Percentiles rank a stretch among this genome's conserved stretches.
phyloP scores from a whole-genome alignment of 352 stramenopile genomes.

The Thalassiosira hispida region DNA sequence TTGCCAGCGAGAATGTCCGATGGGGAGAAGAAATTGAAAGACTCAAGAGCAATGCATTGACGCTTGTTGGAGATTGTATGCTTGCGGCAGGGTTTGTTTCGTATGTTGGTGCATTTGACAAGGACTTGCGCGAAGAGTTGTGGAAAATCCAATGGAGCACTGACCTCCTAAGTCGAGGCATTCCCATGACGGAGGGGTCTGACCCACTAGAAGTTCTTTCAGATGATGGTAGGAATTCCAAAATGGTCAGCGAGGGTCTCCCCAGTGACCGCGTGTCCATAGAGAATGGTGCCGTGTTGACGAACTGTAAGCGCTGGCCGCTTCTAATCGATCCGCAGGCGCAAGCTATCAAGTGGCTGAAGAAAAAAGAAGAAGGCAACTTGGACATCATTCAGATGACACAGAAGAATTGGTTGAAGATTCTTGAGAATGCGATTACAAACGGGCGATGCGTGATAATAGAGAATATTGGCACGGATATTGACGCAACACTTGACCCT shows the following conservation, averaged over 20 bases:
- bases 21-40: constrained; percentile 97
- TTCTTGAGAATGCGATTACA: constrained; percentile 93
- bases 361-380: constrained; percentile 91
- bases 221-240: constrained; percentile 95
- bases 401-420: constrained; percentile 95
- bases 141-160: constrained; percentile 89
- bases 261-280: constrained; percentile 97
- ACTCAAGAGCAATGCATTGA: constrained; percentile 93
- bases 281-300: constrained; percentile 97
- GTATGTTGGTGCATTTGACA: constrained; percentile 97
- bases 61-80: constrained; percentile 96
- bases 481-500: constrained; percentile 95
- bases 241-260: constrained; percentile 97
- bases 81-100: constrained; percentile 96
- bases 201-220: constrained; percentile 95
- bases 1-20: constrained; percentile 95
- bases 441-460: constrained; percentile 96
- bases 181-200: constrained; percentile 93
- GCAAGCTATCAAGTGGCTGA: constrained; percentile 98
- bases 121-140: constrained; percentile 88
- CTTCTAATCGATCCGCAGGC: constrained; percentile 97
- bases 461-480: constrained; percentile 96
- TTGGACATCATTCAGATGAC: constrained; percentile 94
- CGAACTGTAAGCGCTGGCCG: constrained; percentile 96
- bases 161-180: constrained; percentile 90